Conservation (phyloP, 2,329 filamentous ascomycete species). For the Exophiala bonariae region DNA sequence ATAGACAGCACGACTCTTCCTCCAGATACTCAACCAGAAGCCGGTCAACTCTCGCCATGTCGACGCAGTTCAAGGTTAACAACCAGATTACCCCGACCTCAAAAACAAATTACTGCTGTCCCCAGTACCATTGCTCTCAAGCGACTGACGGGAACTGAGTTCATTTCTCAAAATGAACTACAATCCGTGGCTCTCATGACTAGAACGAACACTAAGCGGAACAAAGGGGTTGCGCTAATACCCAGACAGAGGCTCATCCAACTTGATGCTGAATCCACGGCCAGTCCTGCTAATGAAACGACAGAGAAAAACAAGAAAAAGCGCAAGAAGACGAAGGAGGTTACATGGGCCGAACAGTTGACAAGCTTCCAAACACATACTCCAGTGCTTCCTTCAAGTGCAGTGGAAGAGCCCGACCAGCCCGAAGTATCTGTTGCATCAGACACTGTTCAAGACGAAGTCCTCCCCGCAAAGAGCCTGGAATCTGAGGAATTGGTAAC, state of each 20-base stretch:
- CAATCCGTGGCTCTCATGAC: slow-evolving; percentile 44
- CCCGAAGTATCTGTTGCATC: slow-evolving; percentile 1
- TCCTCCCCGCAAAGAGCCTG: background rate
- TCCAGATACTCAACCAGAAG: slow-evolving; percentile 9
- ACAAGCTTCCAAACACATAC: slow-evolving; percentile 11
- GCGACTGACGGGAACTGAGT: slow-evolving; percentile 46
- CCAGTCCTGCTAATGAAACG: background rate
- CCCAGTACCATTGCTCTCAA: slow-evolving; percentile 44
- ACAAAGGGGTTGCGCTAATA: slow-evolving; percentile 38
- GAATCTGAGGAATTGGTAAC: background rate
- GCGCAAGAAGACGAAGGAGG: slow-evolving; percentile 6
- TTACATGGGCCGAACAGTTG: slow-evolving; percentile 12
- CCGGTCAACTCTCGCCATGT: slow-evolving; percentile 17
- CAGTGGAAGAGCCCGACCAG: slow-evolving; percentile 1
- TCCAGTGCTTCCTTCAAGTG: background rate
- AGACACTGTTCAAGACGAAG: background rate
- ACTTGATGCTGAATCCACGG: slow-evolving; percentile 20
- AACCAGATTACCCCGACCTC: slow-evolving; percentile 28
- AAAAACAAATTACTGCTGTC: slow-evolving; percentile 21
- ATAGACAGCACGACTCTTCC: background rate
- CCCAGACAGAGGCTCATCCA: slow-evolving; percentile 23
- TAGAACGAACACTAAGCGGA: slow-evolving; percentile 43
- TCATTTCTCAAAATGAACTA: slow-evolving; percentile 43
- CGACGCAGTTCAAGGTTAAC: slow-evolving; percentile 39
- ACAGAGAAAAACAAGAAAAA: slow-evolving; percentile 2